These are phyloP conservation scores for Citrullus colocynthis DNA, from an alignment of 306 rosid genomes.

Conservation along the genomic window DNA sequence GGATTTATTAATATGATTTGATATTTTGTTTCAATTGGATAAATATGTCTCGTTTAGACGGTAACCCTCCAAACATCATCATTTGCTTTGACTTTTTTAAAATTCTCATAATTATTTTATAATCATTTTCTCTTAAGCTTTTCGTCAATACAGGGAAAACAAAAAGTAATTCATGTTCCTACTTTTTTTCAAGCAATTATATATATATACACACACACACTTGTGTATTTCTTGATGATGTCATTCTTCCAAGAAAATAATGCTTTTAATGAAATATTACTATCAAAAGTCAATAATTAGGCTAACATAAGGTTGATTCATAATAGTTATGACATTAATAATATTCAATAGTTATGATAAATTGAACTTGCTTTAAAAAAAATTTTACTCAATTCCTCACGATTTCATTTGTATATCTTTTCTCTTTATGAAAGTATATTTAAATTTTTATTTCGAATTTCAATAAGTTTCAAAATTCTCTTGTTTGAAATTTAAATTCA, in stretches of 20 bases:
- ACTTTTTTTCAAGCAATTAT: neutral
- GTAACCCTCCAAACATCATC: neutral
- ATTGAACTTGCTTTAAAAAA: too few relatives aligned
- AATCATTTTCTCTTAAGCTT: neutral
- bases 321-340: too few relatives aligned
- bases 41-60: neutral
- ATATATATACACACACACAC: neutral
- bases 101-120: neutral
- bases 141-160: neutral
- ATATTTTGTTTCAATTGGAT: neutral
- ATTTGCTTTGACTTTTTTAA: neutral
- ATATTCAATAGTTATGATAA: too few relatives aligned
- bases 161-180: neutral
- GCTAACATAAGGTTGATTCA: too few relatives aligned
- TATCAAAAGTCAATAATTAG: too few relatives aligned
- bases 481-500: too few relatives aligned
- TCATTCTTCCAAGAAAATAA: neutral
- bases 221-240: neutral
- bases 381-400: too few relatives aligned
- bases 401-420: too few relatives aligned
- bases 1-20: neutral
- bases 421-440: too few relatives aligned
- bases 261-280: neutral
- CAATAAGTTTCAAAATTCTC: too few relatives aligned
- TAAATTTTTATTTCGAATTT: too few relatives aligned